Conservation (phyloP, 352 stramenopile species). For the Globisporangium acanthophoron region DNA sequence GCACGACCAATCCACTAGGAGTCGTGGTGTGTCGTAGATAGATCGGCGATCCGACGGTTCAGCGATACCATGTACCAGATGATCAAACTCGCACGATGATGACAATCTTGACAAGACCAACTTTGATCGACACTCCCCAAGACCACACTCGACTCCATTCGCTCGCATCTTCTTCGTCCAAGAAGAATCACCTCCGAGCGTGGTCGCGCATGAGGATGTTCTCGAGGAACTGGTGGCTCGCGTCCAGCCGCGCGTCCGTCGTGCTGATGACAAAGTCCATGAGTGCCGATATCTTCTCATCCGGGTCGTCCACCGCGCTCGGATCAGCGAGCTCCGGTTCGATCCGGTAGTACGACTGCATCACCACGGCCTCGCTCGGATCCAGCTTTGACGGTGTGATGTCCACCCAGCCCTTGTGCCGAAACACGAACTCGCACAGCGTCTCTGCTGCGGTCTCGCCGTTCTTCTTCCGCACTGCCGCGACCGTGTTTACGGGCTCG, state of each 20-base stretch:
- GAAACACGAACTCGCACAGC: slow-evolving; percentile 9
- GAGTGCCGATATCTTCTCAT: slow-evolving; percentile 13
- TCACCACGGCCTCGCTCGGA: slow-evolving; percentile 10
- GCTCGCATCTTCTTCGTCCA: neutral
- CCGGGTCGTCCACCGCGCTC: neutral
- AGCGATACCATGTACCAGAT: too few species aligned
- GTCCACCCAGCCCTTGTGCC: slow-evolving; percentile 9
- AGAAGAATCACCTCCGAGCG: neutral
- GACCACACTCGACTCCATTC: neutral
- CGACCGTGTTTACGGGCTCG: slow-evolving; percentile 1
- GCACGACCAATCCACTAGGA: too few species aligned
- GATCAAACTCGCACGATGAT: too few species aligned
- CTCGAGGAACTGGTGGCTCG: slow-evolving; percentile 15
- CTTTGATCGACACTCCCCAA: too few species aligned
- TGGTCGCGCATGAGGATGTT: slow-evolving; percentile 13
- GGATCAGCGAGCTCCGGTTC: slow-evolving; percentile 5
- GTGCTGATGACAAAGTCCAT: slow-evolving; percentile 15
- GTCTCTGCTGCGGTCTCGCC: neutral
- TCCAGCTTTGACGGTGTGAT: slow-evolving; percentile 9
- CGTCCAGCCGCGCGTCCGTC: slow-evolving; percentile 8
- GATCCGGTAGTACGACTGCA: slow-evolving; percentile 15
- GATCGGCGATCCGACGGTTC: too few species aligned
- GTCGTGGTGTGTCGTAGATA: too few species aligned
- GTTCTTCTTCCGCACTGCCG: neutral
- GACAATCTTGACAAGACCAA: too few species aligned